These are phyloP conservation scores for Trichosporon sp. DNA, from an alignment of 1,284 basidiomycete species.

Conservation along the genomic window DNA sequence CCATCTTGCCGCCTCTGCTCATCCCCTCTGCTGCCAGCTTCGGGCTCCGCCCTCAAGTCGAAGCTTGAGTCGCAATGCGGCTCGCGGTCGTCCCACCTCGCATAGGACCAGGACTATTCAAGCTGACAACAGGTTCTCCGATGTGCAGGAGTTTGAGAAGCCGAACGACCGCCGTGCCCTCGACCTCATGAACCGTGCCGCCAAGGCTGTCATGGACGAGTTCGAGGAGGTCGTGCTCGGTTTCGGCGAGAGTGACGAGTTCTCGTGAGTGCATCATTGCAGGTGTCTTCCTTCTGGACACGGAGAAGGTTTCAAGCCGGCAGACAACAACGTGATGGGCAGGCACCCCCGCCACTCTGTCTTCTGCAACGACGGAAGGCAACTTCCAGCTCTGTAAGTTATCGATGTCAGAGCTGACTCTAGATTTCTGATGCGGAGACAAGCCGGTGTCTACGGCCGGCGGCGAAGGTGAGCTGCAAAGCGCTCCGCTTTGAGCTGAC, in stretches of 20 bases:
- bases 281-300: background rate
- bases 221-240: constrained; percentile 79
- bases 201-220: constrained; percentile 76
- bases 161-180: constrained; percentile 89
- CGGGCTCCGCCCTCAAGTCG: no score
- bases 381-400: background rate
- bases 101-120: no score
- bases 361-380: background rate
- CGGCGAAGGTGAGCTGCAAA: constrained; percentile 63
- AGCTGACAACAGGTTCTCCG: constrained; percentile 69
- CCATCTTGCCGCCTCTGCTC: no score
- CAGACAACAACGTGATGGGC: no score
- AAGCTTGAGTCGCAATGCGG: no score
- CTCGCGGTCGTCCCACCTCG: no score
- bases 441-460: constrained; percentile 77
- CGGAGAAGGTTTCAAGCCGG: background rate
- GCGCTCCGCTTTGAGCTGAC: constrained; percentile 1
- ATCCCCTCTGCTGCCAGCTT: no score
- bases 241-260: constrained; percentile 97
- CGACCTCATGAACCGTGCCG: constrained; percentile 89
- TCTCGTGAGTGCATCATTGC: constrained; percentile 65
- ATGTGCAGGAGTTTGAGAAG: constrained; percentile 78
- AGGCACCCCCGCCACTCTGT: no score
- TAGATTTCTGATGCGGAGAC: constrained; percentile 82
- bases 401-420: constrained; percentile 18